phyloP scores from a whole-genome alignment of 495 filamentous ascomycete genomes.

The Xanthoparmelia taractica region DNA sequence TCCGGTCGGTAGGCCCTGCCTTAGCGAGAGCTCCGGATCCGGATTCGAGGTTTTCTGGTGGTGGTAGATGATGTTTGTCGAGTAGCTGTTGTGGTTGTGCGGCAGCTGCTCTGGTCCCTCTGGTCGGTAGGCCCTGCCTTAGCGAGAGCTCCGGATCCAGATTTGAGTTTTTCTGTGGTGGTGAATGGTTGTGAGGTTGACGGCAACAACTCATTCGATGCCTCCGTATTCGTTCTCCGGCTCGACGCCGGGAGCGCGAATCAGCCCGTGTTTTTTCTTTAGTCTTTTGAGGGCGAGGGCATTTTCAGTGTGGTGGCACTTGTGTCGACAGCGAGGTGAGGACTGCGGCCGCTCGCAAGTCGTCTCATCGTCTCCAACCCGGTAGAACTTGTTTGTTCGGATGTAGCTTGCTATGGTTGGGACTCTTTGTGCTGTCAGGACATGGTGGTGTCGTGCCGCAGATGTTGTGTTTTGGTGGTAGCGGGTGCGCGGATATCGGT shows the following conservation, averaged over 20 bases:
- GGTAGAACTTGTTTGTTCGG: not conserved
- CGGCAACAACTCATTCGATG: constrained; percentile 1
- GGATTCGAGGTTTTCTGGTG: not conserved
- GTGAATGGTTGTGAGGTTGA: not conserved
- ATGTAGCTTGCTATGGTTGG: not conserved
- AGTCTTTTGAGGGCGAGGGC: not conserved
- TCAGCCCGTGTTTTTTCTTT: not conserved
- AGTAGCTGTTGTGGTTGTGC: not conserved
- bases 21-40: not conserved
- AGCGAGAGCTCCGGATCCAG: not conserved
- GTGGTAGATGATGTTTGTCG: not conserved
- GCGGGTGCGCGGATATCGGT: not conserved
- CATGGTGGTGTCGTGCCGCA: not conserved
- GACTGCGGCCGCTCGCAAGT: not conserved
- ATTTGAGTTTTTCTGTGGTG: not conserved
- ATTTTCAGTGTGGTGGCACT: not conserved
- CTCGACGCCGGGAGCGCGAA: not conserved
- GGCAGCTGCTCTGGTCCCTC: not conserved
- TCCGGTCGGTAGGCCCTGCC: not conserved
- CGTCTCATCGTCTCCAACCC: not conserved
- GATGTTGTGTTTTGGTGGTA: not conserved
- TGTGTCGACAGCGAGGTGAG: not conserved
- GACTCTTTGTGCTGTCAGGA: not conserved
- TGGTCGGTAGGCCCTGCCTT: not conserved
- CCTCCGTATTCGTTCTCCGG: not conserved